Conservation (phyloP, 2,329 filamentous ascomycete species). For the Diaporthe amygdali region DNA sequence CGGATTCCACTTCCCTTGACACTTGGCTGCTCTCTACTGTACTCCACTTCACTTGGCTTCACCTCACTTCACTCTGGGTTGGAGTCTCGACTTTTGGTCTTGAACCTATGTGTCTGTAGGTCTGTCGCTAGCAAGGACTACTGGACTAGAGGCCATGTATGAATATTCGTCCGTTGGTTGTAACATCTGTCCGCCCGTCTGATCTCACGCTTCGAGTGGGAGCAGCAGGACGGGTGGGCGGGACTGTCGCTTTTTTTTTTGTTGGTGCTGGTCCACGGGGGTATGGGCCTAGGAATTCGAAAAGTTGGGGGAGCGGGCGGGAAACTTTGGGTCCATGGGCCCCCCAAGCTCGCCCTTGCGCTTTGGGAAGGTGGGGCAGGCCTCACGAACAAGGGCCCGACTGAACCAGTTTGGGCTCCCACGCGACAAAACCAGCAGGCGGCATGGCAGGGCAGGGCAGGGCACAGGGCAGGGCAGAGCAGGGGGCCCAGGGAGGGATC, state of each 20-base stretch:
- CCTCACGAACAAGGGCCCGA: background rate
- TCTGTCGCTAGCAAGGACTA: background rate
- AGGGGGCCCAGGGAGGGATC: background rate
- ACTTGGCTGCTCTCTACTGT: too few relatives aligned
- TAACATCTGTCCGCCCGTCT: background rate
- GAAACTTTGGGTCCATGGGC: conserved; percentile 3
- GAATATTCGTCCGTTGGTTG: background rate
- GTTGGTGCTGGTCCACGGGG: background rate
- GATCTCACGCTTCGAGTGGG: background rate
- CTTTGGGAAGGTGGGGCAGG: conserved; percentile 14
- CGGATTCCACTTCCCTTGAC: too few relatives aligned
- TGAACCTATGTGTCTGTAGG: background rate
- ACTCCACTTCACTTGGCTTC: background rate
- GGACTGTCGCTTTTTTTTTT: background rate
- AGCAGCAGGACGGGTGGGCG: background rate
- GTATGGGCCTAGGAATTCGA: background rate
- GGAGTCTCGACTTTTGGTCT: background rate
- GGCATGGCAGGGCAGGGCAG: background rate
- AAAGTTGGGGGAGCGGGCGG: conserved; percentile 13
- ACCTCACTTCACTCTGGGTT: background rate
- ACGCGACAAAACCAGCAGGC: background rate
- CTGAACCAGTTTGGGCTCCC: conserved; percentile 4
- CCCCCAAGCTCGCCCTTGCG: background rate
- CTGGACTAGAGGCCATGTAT: background rate
- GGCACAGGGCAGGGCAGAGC: too few relatives aligned